A percentile compares a stretch with the other conserved stretches of the same genome.
These are phyloP conservation scores for Rehmannia glutinosa DNA, from an alignment of 257 asterid species.

Conservation along the genomic window DNA sequence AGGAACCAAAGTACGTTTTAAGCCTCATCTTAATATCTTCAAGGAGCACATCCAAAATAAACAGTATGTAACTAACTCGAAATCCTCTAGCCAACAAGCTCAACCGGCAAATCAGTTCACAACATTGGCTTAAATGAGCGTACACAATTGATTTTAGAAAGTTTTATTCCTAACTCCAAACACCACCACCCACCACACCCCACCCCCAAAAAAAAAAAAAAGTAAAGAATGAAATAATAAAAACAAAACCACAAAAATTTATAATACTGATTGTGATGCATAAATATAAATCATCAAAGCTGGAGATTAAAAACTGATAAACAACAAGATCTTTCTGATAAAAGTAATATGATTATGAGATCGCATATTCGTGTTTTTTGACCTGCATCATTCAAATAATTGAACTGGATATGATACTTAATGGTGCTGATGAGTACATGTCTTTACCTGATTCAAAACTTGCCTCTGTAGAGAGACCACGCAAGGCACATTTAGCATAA, in stretches of 20 bases:
- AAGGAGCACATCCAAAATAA: background rate
- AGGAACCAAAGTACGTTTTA: background rate
- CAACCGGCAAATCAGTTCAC: no score
- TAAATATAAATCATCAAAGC: background rate
- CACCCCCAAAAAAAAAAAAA: background rate
- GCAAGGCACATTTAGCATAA: conserved; percentile 77
- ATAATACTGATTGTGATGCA: no score
- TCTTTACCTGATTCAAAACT: conserved; percentile 52
- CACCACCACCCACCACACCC: no score
- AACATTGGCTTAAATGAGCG: no score
- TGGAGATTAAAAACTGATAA: background rate
- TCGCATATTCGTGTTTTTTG: background rate
- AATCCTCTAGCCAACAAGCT: no score
- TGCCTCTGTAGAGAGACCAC: conserved; percentile 43
- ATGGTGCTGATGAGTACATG: background rate
- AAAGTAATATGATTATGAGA: background rate
- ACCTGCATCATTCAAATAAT: background rate
- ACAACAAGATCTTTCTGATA: background rate
- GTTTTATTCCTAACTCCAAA: no score
- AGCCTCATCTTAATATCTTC: background rate
- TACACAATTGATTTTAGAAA: background rate
- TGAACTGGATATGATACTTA: background rate
- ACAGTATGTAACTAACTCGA: background rate
- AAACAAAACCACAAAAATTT: background rate
- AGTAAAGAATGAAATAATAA: background rate